A percentile compares a stretch with the other conserved stretches of the same genome.
Conservation (phyloP, 352 stramenopile species). For the Globisporangium recalcitrans region DNA sequence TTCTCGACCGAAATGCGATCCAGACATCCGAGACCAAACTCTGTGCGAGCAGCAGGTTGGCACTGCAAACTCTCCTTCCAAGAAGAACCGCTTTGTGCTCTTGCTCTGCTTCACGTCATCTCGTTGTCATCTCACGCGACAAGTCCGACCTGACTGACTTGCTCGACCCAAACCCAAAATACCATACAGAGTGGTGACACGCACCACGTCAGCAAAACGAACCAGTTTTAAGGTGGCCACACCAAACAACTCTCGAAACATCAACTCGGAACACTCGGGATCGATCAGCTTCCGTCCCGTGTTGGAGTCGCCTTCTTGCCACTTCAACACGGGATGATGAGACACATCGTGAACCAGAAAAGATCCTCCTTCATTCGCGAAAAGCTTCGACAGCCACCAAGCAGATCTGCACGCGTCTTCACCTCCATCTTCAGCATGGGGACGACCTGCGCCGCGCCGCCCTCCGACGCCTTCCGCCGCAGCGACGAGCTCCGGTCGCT, state of each 20-base stretch:
- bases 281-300: too few species aligned
- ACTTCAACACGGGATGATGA: not conserved
- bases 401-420: not conserved
- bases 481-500: slow-evolving; percentile 47
- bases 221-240: not conserved
- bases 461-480: slow-evolving; percentile 35
- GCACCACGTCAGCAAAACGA: not conserved
- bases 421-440: slow-evolving; percentile 9
- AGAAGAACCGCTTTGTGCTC: too few species aligned
- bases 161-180: too few species aligned
- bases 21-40: too few species aligned
- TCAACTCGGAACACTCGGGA: too few species aligned
- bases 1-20: not conserved
- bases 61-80: not conserved
- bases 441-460: slow-evolving; percentile 20
- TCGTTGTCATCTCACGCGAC: not conserved
- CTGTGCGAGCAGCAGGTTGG: too few species aligned
- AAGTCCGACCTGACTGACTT: not conserved
- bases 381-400: not conserved
- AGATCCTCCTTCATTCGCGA: not conserved
- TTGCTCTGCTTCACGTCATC: not conserved
- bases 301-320: too few species aligned
- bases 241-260: not conserved
- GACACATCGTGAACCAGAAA: too few species aligned
- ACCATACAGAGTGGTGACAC: not conserved